Base-by-base conservation (phyloP, 306 rosid species). In the Astragalus membranaceus region DNA sequence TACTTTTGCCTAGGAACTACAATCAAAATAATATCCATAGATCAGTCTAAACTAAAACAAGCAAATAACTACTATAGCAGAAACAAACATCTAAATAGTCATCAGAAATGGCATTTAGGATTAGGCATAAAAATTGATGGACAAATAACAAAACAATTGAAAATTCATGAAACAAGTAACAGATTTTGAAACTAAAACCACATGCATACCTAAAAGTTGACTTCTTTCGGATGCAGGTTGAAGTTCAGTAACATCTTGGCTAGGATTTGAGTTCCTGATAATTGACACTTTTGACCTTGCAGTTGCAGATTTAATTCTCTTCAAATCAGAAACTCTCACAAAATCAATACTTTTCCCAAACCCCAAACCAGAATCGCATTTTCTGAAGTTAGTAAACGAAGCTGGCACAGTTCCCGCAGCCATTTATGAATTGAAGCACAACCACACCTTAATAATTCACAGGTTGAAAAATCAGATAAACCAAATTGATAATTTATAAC, bases 1-100 rank as follows among this genome's bases (percentile, higher is more conserved):
- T 95, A 95, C 82, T 91, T 95, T 69, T 91, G 97, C 76, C 92
- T 80, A 41, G 99, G 99, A 84, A 95, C 99, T 95, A 35, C 78
- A 83, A 51, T 72, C 47, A 85, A 70, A 78, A 60, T 46, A 41
- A 50, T 32, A 74, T 70, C 64, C 53, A 70, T 15, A 70, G 70
- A 78, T 81, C 73, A 84, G 73, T 9, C 26, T 4, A 71, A 71
- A 48, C 23, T 50, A 65, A 68, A 65, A 46, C 16, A 61, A 74
- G 35, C 10, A 74, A 48, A 59, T 33, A 60, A 33, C 41, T 50
- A 48, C 11, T 7, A 4, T 53, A 60, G 35, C 15, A 56, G n/a
- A 54, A 49, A 75, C 48, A 50, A 26, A 3, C 30, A 26, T 26
- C 30, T 3, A 26, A 66, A 42, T 10, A 56, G 16, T 10, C 65